A percentile compares a stretch with the other conserved stretches of the same genome.
Evolutionary conservation across 306 rosid species (phyloP).

Genomic region (Fragaria ananassa): DNA sequence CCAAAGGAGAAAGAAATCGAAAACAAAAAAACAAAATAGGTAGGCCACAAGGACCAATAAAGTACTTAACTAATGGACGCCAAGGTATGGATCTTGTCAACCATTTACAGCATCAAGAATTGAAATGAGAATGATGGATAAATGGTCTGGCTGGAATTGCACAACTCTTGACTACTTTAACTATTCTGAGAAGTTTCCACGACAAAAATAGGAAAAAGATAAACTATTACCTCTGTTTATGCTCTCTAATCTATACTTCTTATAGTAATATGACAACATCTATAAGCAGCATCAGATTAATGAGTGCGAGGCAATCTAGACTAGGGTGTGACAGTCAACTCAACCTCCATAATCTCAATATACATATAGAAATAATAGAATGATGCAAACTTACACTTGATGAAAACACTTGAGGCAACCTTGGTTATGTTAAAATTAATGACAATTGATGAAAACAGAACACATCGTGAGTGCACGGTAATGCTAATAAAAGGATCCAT

Average conservation of each 20-base stretch:
- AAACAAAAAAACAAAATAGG: neutral
- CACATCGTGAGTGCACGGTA: neutral
- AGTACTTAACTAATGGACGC: neutral
- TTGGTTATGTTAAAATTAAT: neutral
- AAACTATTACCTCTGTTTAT: neutral
- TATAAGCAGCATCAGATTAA: neutral
- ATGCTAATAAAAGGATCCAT: neutral
- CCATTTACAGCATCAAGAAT: neutral
- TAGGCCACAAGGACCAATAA: constrained; percentile 8
- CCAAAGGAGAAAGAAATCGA: neutral
- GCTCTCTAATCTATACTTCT: neutral
- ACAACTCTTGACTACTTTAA: neutral
- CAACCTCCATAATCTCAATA: neutral
- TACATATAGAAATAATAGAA: neutral
- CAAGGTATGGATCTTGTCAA: neutral
- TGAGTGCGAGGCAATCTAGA: neutral
- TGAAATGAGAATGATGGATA: neutral
- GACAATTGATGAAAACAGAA: neutral
- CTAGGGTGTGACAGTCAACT: neutral
- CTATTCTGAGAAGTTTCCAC: constrained; percentile 5
- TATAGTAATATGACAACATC: neutral
- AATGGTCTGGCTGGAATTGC: neutral
- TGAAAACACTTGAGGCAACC: no score
- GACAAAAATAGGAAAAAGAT: neutral
- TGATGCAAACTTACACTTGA: constrained; percentile 3